Percentiles rank a stretch among this genome's conserved stretches.
Evolutionary conservation across 2,329 filamentous ascomycete species (phyloP).

Genomic region (Calonectria pseudoreteaudii): DNA sequence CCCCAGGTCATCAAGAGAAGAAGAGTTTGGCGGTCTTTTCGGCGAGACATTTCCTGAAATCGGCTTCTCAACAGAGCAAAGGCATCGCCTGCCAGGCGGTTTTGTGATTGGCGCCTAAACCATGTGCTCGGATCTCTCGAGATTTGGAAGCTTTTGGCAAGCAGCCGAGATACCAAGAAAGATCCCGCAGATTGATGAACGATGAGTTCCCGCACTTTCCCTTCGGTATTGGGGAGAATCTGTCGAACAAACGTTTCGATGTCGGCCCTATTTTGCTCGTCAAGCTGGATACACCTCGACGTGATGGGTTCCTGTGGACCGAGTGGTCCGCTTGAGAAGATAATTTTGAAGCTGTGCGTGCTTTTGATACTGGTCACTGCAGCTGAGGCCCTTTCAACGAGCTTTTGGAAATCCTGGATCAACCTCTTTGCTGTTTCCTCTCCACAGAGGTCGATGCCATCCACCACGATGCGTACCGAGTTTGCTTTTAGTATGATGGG

Average conservation of each 20-base stretch:
- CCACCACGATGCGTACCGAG: not conserved
- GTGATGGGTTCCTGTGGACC: not conserved
- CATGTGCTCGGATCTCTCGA: not conserved
- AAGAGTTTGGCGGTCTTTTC: not conserved
- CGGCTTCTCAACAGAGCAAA: not conserved
- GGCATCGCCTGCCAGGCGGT: not conserved
- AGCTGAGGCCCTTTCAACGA: not conserved
- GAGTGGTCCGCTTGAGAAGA: not conserved
- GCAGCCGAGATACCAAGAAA: not conserved
- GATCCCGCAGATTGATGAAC: not conserved
- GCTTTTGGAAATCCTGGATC: constrained; percentile 5
- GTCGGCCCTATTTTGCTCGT: not conserved
- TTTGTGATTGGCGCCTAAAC: not conserved
- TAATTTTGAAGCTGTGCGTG: not conserved
- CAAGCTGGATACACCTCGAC: not conserved
- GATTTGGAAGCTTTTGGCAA: not conserved
- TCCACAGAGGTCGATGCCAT: constrained; percentile 1
- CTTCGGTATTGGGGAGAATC: not conserved
- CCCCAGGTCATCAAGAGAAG: not conserved
- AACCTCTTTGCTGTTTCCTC: not conserved
- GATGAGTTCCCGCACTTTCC: not conserved
- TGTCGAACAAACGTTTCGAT: not conserved
- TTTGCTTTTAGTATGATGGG: not conserved
- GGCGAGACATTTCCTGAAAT: not conserved
- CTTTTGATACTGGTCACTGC: not conserved